Conservation (phyloP, 176 grass and related monocot genomes). For the Canna indica region DNA sequence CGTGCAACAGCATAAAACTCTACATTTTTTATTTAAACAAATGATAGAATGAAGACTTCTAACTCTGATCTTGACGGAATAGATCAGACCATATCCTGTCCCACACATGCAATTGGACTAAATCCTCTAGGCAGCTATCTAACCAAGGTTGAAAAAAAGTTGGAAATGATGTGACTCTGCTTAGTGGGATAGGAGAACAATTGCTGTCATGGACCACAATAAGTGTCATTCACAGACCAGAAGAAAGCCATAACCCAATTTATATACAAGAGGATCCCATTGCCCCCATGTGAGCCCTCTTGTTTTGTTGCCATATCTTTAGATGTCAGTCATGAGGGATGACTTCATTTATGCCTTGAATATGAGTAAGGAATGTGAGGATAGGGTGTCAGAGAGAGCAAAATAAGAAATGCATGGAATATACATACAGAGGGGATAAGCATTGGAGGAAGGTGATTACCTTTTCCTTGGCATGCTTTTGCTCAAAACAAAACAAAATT, state of each 20-base stretch:
- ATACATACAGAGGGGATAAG: not conserved
- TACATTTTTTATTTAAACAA: not conserved
- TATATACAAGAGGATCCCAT: not conserved
- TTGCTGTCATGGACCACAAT: constrained; percentile 10
- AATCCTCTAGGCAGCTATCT: not conserved
- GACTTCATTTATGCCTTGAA: not conserved
- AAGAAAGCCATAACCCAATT: not conserved
- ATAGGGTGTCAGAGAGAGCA: not conserved
- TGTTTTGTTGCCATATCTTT: not conserved
- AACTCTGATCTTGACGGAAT: not conserved
- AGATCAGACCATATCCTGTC: not conserved
- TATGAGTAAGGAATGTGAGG: not conserved
- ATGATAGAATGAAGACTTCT: not conserved
- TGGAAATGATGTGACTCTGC: not conserved
- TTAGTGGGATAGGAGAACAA: constrained; percentile 1
- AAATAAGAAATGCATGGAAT: not conserved
- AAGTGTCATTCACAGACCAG: not conserved
- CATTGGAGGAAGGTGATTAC: not conserved
- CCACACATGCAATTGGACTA: no score
- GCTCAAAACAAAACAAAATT: not conserved
- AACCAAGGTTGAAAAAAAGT: not conserved
- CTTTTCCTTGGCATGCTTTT: not conserved
- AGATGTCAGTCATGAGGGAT: not conserved
- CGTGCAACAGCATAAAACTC: not conserved
- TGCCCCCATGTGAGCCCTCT: constrained; percentile 5